Base-by-base conservation (phyloP, 768 basidiomycete species). In the Tylopilus vinaceipallidus region DNA sequence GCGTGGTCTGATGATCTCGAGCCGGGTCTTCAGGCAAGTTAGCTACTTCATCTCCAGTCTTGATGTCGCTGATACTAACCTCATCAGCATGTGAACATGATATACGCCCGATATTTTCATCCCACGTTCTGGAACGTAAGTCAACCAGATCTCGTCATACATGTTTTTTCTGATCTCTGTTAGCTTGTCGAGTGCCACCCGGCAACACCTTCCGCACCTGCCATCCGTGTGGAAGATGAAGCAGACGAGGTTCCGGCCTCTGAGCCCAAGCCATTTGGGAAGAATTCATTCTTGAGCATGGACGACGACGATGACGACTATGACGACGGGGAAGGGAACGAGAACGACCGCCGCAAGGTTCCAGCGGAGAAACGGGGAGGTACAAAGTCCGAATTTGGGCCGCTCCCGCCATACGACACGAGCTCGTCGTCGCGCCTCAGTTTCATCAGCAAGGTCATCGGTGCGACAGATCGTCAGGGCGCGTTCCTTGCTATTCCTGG, bases 181-280 rank as follows among this genome's bases (percentile, higher is more conserved):
- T 24, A 62, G 61, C 17, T 44, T 3, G 53, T 64, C 27, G 27
- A 29, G 27, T 29, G 27, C 6, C 27, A 29, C 12, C 27, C 27
- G 6, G 27, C 27, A 29, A 64, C 55, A 13, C 9, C 49, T 33
- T 53, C 34, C 23, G 12, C 58, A 6, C 61, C 53, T 2, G 45
- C 58, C 14, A 62, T 63, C 5, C 45, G 27, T 27, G 58, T 62
- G 39, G 61, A 62, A 41, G 47, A 55, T 11, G 61, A 63, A 46
- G 44, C 44, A 2, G 27, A 30, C 3, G 46, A 52, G 14, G n/a
- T 27, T 24, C 48, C 59, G 0, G 22, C 6, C n/a, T 30, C 46
- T 14, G 59, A 44, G 0, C 43, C 44, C 17, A 44, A 26, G 6
- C 43, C 35, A 5, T 47, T 42, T 20, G 61, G 52, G 1, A 50